A percentile compares a stretch with the other conserved stretches of the same genome.
Conservation (phyloP, 1,284 basidiomycete genomes). For the Ceratorhiza oryzae-sativae region DNA sequence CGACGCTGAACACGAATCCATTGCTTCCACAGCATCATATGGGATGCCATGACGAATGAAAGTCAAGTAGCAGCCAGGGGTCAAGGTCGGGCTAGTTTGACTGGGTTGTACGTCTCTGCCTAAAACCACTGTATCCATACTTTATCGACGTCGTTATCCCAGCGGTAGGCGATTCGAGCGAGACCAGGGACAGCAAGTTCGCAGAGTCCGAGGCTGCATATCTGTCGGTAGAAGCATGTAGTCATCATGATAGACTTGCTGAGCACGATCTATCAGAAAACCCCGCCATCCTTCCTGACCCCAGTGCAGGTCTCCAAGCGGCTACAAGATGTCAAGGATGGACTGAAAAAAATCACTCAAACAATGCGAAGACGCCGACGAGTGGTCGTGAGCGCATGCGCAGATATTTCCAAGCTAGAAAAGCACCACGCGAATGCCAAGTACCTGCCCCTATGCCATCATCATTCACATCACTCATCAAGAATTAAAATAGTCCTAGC, state of each 20-base stretch:
- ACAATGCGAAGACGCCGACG: too few species aligned
- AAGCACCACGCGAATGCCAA: background rate
- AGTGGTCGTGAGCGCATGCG: background rate
- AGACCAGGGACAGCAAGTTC: background rate
- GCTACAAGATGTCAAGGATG: background rate
- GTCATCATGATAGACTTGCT: background rate
- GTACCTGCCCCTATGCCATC: background rate
- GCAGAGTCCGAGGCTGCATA: background rate
- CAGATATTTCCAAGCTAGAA: conserved; percentile 6
- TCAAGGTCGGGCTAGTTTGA: background rate
- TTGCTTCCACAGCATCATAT: background rate
- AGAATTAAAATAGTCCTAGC: background rate
- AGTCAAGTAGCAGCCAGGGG: background rate
- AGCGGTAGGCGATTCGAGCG: background rate
- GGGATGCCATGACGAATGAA: background rate
- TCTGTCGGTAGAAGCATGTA: background rate
- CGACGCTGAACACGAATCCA: background rate
- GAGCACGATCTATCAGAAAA: background rate
- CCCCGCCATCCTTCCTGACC: background rate
- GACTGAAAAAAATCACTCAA: background rate
- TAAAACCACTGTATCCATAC: background rate
- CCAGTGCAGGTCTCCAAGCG: background rate
- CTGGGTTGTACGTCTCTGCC: background rate
- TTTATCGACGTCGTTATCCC: conserved; percentile 3
- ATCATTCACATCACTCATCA: background rate